Base-by-base conservation (phyloP, 805 yeast species). In the Cephaloascus fragrans region DNA sequence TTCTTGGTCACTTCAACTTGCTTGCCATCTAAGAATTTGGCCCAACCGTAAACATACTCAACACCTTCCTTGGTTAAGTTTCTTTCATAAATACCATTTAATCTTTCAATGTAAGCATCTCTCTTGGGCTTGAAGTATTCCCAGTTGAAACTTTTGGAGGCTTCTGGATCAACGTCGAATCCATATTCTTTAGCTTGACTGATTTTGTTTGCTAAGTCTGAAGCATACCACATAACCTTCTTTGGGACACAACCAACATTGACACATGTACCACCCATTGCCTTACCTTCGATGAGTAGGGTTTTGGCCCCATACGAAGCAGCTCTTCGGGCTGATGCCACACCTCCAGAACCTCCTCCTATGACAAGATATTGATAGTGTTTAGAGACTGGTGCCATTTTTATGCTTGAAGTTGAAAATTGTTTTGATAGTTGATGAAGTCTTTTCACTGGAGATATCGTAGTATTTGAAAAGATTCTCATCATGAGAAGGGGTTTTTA, bases 311-410 rank as follows among this genome's bases (percentile, higher is more conserved):
- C 98, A 50, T 89, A 77, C 26, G 77, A 73, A 29, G 97, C 96
- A 10, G 98, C 97, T 52, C 97, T 78, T 61, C 99, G 80, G 14
- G 97, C 94, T 17, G 94, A 80, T n/a, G 98, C 96, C 35, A 93
- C 97, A 49, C 99, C 99, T 36, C 97, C 99, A 29, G 96, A 87
- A 12, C 99, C 99, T 42, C 98, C 99, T 38, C 99, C 99, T 48
- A 93, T 93, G 42, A 93, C 98, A 38, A 93, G 67, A 57, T 85
- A 90, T 54, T 93, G 88, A 70, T 79, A 93, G 57, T 86, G 90
- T 37, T 64, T 56, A 37, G 56, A 41, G 55, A 68, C 50, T 20
- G 82, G 78, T 32, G 85, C 77, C 87, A 81, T 80, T 12, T 34
- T 44, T 3, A 38, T 26, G 4, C 41, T 10, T 16, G 48, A 32